Base-by-base conservation (phyloP, 257 asterid genomes). In the Solanum ahanhuiri region DNA sequence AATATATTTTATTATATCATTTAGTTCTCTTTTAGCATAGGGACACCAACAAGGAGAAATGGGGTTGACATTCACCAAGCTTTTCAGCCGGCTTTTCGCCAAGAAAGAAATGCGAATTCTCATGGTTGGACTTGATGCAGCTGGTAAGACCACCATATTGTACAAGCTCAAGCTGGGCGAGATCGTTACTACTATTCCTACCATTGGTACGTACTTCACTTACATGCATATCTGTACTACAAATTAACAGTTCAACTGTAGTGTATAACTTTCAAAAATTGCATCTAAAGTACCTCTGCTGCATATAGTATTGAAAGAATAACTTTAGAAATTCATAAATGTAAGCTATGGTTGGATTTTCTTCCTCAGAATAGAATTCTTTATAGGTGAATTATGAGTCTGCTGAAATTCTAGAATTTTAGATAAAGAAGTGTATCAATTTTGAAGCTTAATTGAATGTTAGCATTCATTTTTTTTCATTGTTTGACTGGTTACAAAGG, bases 61-160 rank as follows among this genome's bases (percentile, higher is more conserved):
- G 83, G 60, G 83, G 34, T 4, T 76, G 33, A 41, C 83, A 76
- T 76, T 76, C 83, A 76, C 83, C 83, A 76, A 76, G 83, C 60
- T 76, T 41, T 76, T 76, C 60, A 76, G 83, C 35, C 60, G 83
- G 60, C 83, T 76, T 76, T 76, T 76, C 5, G 83, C 83, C 60
- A 76, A 76, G 83, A 76, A 23, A 45, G 83, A 77, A 77, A 77
- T 77, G 63, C 63, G 63, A 77, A 77, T 77, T 77, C 83, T 77
- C 83, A 77, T 77, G 60, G 83, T 77, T 41, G 63, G 83, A 41
- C 83, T 77, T 23, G 63, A 77, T 5, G 37, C 83, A 41, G 35
- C 63, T 77, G 83, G 83, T 77, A 77, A 77, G 60, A 77, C 83
- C 35, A 77, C 83, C 23, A 77, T 77, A 77, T 77, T 77, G 63